phyloP scores from a whole-genome alignment of 176 grass and related monocot genomes.

The Oryza australiensis region DNA sequence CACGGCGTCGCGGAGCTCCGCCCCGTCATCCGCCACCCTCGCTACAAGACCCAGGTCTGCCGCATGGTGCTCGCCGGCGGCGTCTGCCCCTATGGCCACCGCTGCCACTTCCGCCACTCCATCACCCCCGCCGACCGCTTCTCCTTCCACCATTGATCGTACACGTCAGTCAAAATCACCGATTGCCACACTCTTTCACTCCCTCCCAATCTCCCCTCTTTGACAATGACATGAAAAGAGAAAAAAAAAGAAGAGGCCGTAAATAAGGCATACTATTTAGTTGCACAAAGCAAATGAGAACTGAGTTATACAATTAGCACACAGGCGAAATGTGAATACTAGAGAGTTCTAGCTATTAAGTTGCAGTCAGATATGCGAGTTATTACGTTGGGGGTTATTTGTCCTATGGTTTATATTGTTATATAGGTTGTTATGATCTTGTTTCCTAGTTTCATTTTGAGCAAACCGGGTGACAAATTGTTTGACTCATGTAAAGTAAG shows the following conservation, averaged over 20 bases:
- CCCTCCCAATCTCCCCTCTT: conserved; percentile 34
- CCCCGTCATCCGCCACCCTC: conserved; percentile 87
- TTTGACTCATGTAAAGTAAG: not conserved
- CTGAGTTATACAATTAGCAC: conserved; percentile 20
- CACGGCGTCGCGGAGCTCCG: conserved; percentile 94
- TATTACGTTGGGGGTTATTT: conserved; percentile 29
- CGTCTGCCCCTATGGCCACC: conserved; percentile 88
- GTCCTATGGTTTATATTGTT: not conserved
- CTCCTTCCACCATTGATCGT: conserved; percentile 34
- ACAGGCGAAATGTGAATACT: conserved; percentile 52
- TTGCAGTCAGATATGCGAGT: conserved; percentile 19
- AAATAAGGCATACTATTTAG: conserved; percentile 25
- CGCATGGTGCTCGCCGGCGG: conserved; percentile 80
- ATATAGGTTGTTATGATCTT: conserved; percentile 20
- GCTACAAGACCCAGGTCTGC: conserved; percentile 95
- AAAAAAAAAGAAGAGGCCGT: conserved; percentile 10
- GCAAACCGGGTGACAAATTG: not conserved
- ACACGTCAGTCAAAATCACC: conserved; percentile 38
- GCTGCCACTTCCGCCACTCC: conserved; percentile 97
- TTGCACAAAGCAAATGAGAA: conserved; percentile 13
- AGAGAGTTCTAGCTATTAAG: conserved; percentile 25
- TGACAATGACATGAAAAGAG: not conserved
- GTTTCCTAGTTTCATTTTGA: not conserved
- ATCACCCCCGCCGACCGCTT: conserved; percentile 57
- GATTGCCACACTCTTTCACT: conserved; percentile 40